Evolutionary conservation across 768 basidiomycete genomes (phyloP).

Genomic region (Hericium erinaceus): DNA sequence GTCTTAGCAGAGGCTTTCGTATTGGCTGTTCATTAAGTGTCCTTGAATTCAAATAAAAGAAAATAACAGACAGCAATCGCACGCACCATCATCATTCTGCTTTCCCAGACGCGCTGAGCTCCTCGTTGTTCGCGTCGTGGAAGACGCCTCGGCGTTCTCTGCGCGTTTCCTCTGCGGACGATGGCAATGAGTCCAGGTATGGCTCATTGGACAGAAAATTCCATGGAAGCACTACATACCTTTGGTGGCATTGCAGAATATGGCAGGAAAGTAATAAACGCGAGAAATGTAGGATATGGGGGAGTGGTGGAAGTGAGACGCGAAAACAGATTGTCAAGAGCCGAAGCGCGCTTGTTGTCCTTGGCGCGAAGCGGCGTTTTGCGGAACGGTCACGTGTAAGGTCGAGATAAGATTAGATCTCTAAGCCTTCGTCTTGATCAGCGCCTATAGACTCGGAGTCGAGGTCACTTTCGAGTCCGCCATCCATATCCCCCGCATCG

Average conservation of each 20-base stretch:
- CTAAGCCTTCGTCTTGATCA: not conserved
- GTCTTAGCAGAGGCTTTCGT: too few relatives aligned
- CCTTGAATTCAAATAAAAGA: too few relatives aligned
- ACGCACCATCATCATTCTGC: conserved; percentile 19
- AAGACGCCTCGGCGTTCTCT: conserved; percentile 26
- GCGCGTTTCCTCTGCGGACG: conserved; percentile 48
- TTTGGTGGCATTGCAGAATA: conserved; percentile 12
- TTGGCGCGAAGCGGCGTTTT: not conserved
- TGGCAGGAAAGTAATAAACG: conserved; percentile 3
- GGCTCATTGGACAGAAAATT: not conserved
- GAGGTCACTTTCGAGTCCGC: not conserved
- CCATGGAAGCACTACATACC: not conserved
- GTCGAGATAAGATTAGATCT: not conserved
- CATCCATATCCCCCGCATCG: not conserved
- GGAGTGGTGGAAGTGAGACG: not conserved
- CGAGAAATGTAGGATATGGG: conserved; percentile 7
- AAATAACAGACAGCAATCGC: not conserved
- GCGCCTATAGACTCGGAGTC: not conserved
- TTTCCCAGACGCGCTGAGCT: conserved; percentile 31
- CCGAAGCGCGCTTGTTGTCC: not conserved
- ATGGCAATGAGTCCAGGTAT: not conserved
- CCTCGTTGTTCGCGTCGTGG: conserved; percentile 37
- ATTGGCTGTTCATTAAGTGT: too few relatives aligned
- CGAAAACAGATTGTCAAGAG: not conserved
- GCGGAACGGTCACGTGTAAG: not conserved